Evolutionary conservation across 805 yeast genomes (phyloP).

Genomic region (Yarrowia divulgata): DNA sequence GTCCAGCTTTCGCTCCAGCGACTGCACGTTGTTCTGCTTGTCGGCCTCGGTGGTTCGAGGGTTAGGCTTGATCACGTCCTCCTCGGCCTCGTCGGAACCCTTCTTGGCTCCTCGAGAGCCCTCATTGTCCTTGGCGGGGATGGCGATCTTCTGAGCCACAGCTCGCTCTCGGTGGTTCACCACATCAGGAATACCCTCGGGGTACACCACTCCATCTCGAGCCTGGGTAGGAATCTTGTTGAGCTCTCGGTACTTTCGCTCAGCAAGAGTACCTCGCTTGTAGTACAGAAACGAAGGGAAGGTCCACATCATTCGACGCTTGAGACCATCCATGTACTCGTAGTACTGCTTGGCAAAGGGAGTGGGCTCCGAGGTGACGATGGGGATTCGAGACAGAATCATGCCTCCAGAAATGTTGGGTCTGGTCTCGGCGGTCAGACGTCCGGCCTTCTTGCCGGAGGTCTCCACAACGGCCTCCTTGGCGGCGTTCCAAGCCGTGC

Average conservation of each 20-base stretch:
- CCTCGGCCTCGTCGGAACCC: slow-evolving; percentile 44
- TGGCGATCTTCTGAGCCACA: slow-evolving; percentile 73
- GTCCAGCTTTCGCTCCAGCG: slow-evolving; percentile 80
- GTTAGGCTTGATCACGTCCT: slow-evolving; percentile 64
- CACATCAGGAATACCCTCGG: slow-evolving; percentile 84
- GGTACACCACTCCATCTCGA: slow-evolving; percentile 78
- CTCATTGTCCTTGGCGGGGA: slow-evolving; percentile 66
- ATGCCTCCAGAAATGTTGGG: slow-evolving; percentile 52
- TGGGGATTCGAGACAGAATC: slow-evolving; percentile 80
- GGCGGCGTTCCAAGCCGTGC: slow-evolving; percentile 33
- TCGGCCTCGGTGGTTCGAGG: slow-evolving; percentile 84
- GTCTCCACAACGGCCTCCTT: slow-evolving; percentile 26
- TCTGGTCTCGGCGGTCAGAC: slow-evolving; percentile 28
- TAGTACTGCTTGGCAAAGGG: slow-evolving; percentile 78
- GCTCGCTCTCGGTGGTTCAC: slow-evolving; percentile 90
- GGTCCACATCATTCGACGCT: slow-evolving; percentile 94
- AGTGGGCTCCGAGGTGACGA: slow-evolving; percentile 78
- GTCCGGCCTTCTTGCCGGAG: slow-evolving; percentile 26
- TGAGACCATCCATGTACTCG: slow-evolving; percentile 83
- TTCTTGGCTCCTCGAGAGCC: slow-evolving; percentile 41
- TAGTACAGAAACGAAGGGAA: slow-evolving; percentile 93
- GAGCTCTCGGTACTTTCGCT: slow-evolving; percentile 74
- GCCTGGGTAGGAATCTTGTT: slow-evolving; percentile 78
- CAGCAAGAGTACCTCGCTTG: slow-evolving; percentile 87
- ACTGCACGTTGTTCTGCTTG: slow-evolving; percentile 61